phyloP scores from a whole-genome alignment of 371 early-diverging fungal species.

The Caulochytrium protostelioides region DNA sequence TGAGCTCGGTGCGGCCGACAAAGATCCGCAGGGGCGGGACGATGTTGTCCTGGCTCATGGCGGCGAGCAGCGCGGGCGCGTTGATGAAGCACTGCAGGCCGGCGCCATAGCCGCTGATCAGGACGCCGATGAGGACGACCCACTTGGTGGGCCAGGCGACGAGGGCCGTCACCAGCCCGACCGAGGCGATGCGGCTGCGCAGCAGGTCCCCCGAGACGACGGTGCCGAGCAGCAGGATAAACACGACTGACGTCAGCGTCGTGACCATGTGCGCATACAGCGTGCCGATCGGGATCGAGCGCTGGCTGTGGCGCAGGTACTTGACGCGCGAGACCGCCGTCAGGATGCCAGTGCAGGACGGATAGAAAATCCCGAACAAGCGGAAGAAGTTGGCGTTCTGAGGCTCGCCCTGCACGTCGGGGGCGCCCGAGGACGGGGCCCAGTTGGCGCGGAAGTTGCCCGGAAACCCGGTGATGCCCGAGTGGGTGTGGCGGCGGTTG shows the following conservation, averaged over 20 bases:
- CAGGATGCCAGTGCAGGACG: conserved; percentile 12
- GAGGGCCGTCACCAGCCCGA: background rate
- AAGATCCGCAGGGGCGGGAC: conserved; percentile 4
- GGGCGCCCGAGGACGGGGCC: background rate
- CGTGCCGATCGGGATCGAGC: conserved; percentile 8
- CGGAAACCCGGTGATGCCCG: conserved; percentile 3
- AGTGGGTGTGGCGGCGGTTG: background rate
- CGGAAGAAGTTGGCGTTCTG: conserved; percentile 1
- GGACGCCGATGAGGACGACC: conserved; percentile 5
- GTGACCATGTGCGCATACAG: conserved; percentile 6
- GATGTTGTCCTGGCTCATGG: conserved; percentile 11
- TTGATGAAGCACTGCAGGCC: conserved; percentile 6
- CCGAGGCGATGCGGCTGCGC: background rate
- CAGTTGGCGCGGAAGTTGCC: conserved; percentile 4
- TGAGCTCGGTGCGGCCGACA: too few species aligned
- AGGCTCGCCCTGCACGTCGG: background rate
- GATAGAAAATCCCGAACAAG: conserved; percentile 13
- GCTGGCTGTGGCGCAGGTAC: conserved; percentile 5
- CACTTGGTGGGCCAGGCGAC: conserved; percentile 8
- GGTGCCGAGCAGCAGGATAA: conserved; percentile 3
- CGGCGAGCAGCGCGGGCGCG: conserved; percentile 6
- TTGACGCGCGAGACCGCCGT: conserved; percentile 8
- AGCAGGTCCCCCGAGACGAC: conserved; percentile 2
- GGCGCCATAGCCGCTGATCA: conserved; percentile 5
- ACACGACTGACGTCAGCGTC: conserved; percentile 3